Base-by-base conservation (phyloP, 768 basidiomycete species). In the Pleurotus sapidus region DNA sequence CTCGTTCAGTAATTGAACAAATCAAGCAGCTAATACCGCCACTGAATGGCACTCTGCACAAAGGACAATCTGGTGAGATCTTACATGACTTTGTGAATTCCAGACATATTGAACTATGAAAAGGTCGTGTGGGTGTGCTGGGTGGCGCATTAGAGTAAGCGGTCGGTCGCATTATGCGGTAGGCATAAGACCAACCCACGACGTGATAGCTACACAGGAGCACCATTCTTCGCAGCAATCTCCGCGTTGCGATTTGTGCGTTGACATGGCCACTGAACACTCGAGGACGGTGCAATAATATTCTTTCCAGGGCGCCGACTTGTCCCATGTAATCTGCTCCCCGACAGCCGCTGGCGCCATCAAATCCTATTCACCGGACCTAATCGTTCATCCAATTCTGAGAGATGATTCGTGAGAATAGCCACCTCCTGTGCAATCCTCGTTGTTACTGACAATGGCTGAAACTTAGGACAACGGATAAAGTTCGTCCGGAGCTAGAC, bases 271-370 rank as follows among this genome's bases (percentile, higher is more conserved):
- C 39, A 20, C 24, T 49, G 4, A 12, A n/a, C 18, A 17, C 11
- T 59, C 23, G 6, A 38, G 37, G 23, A 42, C 50, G 47, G 11
- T n/a, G 30, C 37, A 37, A 18, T 57, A 12, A 45, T 37, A 46
- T 57, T 40, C 38, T 39, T 51, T 46, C 15, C 17, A 92, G 91
- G 95, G 95, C 34, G 92, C 89, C 49, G 96, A 98, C 71, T 79
- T 98, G 18, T 95, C 95, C 20, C 97, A 98, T 78, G 93, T 98
- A 58, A 96, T 98, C 56, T 99, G 97, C 73, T 88, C 95, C 5
- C 96, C 96, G 0, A 86, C 84, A 0, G 96, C 97, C 5, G 93
- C 94, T 24, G 81, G 81, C 4, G 89, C 94, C 46, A 99, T 99
- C 78, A 99, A 99, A 74, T 89, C 91, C 0, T 99, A 98, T 70